Base-by-base conservation (phyloP, 2,329 filamentous ascomycete species). In the Talaromyces sp. region DNA sequence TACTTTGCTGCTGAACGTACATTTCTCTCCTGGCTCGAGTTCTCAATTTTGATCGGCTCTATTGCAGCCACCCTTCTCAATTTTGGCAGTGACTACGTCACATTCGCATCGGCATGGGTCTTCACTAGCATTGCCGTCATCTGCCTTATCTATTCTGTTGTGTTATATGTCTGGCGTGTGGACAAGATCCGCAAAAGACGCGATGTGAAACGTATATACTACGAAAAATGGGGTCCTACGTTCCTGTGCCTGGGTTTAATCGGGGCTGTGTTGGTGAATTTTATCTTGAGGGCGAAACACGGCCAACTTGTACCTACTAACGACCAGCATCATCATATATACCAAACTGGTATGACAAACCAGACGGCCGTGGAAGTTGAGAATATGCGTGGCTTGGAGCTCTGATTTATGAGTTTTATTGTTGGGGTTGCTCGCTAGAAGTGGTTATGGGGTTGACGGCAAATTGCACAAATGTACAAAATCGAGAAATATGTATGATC, bases 21-120 rank as follows among this genome's bases (percentile, higher is more conserved):
- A 0, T 99, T 97, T 80, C 85, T 99, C 65, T 91, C 92, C 68
- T 99, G 95, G 93, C 90, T 99, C 72, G 94, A 99, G 78, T 98
- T 96, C 79, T 94, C 91, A 59, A 96, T 98, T 73, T 93, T 97
- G 74, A 89, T 99, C 62, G 92, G 92, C 71, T 90, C 90, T 33
- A 94, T 96, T 71, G 92, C 93, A 13, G 89, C 90, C 8, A 91
- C 91, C 0, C 82, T 96, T 54, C 85, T 96, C 69, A 93, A 96
- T 82, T 92, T 97, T 75, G 87, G 91, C 71, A 74, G 76, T 27
- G 80, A 86, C 72, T 77, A 78, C 52, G 77, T 88, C 22, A 87
- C 89, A 6, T 87, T 96, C 68, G 81, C 87, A 54, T 87, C 90
- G 0, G 85, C 92, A 0, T 90, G 89, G 74, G 84, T 87, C 0